phyloP scores from a whole-genome alignment of 371 early-diverging fungal species.

The Rhizomucor miehei region DNA sequence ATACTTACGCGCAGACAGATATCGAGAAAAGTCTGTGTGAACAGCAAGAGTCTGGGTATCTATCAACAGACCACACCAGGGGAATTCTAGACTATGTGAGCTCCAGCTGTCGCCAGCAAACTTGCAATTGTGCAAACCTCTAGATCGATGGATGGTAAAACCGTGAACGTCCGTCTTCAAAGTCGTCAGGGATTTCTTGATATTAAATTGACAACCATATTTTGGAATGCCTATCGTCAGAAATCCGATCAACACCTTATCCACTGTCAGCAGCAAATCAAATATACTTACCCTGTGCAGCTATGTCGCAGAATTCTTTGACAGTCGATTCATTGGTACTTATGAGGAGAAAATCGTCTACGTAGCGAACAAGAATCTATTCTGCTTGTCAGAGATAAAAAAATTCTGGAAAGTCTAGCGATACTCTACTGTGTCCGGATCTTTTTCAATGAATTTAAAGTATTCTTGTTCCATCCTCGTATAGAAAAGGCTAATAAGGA shows the following conservation, averaged over 20 bases:
- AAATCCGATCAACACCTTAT: not conserved
- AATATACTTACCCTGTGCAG: not conserved
- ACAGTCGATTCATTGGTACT: conserved; percentile 53
- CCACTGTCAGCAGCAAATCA: not conserved
- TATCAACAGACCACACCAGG: conserved; percentile 82
- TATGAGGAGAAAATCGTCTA: conserved; percentile 85
- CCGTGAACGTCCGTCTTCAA: not conserved
- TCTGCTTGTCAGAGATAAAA: not conserved
- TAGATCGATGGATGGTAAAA: not conserved
- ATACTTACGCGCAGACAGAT: conserved; percentile 29
- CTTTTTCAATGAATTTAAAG: conserved; percentile 12
- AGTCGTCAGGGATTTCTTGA: conserved; percentile 2
- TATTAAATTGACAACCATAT: not conserved
- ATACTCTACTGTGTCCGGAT: conserved; percentile 21
- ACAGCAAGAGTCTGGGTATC: conserved; percentile 64
- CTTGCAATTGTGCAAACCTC: too few relatives aligned
- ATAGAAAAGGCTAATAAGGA: conserved; percentile 62
- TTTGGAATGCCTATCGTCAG: not conserved
- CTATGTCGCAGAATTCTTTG: conserved; percentile 4
- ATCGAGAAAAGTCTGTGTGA: conserved; percentile 56
- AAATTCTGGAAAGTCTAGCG: too few relatives aligned
- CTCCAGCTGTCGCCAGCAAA: too few relatives aligned
- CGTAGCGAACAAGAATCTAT: conserved; percentile 67
- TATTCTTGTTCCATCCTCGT: conserved; percentile 62
- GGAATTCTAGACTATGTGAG: conserved; percentile 60